Percentiles rank a stretch among this genome's conserved stretches.
Evolutionary conservation across 179 eudicot genomes (phyloP).

Genomic region (Amaranthus tricolor): DNA sequence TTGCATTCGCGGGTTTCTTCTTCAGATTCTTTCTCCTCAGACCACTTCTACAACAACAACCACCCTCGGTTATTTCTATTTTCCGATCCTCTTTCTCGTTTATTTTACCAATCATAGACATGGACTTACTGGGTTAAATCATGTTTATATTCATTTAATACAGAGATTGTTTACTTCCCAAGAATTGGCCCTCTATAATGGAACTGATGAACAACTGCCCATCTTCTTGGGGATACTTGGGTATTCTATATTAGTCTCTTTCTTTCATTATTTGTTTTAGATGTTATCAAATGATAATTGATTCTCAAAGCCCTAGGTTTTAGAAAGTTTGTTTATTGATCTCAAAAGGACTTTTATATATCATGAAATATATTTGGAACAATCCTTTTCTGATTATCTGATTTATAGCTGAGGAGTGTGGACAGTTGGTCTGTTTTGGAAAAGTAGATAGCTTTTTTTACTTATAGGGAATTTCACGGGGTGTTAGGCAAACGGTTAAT

Average conservation of each 20-base stretch:
- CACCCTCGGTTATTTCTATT: slow-evolving; percentile 23
- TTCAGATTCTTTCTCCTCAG: slow-evolving; percentile 36
- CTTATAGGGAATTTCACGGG: too few species aligned
- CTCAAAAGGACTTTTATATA: not conserved
- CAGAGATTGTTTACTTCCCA: slow-evolving; percentile 46
- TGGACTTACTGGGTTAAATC: not conserved
- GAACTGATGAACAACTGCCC: slow-evolving; percentile 50
- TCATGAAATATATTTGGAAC: not conserved
- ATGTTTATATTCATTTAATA: not conserved
- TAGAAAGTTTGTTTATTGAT: not conserved
- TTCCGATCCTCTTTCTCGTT: not conserved
- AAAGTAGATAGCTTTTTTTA: too few species aligned
- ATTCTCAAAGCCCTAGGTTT: not conserved
- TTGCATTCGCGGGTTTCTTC: slow-evolving; percentile 38
- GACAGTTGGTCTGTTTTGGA: not conserved
- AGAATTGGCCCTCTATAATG: slow-evolving; percentile 59
- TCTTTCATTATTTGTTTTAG: not conserved
- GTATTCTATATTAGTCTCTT: slow-evolving; percentile 22
- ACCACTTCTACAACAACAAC: slow-evolving; percentile 26
- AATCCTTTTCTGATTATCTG: slow-evolving; percentile 1
- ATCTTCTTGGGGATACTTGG: slow-evolving; percentile 58
- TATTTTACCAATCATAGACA: not conserved
- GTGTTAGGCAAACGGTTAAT: too few species aligned
- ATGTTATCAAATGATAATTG: not conserved
- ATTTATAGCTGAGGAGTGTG: not conserved